Evolutionary conservation across 495 filamentous ascomycete genomes (phyloP), one percentile per base, ranked within the genome.

Genomic region (Chaetomium fimeti): DNA sequence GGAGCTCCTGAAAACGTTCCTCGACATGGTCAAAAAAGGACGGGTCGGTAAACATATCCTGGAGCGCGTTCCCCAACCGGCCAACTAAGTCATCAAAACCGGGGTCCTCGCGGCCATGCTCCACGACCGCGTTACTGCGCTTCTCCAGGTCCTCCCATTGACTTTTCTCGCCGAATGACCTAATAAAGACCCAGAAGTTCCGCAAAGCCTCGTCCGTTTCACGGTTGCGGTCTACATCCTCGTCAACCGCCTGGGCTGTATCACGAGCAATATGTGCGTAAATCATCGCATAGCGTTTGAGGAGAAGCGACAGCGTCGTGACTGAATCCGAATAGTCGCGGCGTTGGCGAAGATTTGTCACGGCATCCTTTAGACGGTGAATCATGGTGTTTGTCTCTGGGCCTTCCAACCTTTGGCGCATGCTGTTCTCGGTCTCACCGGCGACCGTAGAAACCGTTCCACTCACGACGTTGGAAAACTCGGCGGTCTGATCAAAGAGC

Each of bases 301-400:
- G 80, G 51, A 98, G 79, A 4, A 89, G 76, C 5, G 85, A 83
- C 47, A 98, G 70, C 0, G 89, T 93, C 2, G 89, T 88, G 5
- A 96, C 91, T 0, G 91, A 95, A 60, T 96, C 88, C 0, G 87
- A 85, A 71, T 97, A 97, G 69, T 96, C 91, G 27, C 82, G 83
- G 18, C 90, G 85, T 68, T 90, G 80, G 28, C 91, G 81, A 20
- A 98, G 82, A 57, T 87, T 90, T 27, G 84, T 38, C n/a, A 98
- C 87, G 0, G 87, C 84, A 66, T 87, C 80, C 75, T 92, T 92
- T 65, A 97, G 77, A 5, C 92, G 85, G 61, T 87, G 80, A 0
- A 93, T 62, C 66, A 98, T 74, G 0, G 90, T 87, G 42, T 92
- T 84, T 64, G 84, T 86, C 67, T 94, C 87, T 15, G 85, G 83